Evolutionary conservation across 163 green algal species (phyloP), one percentile per base, ranked within the genome.

Genomic region (Coccomyxa subellipsoidea): DNA sequence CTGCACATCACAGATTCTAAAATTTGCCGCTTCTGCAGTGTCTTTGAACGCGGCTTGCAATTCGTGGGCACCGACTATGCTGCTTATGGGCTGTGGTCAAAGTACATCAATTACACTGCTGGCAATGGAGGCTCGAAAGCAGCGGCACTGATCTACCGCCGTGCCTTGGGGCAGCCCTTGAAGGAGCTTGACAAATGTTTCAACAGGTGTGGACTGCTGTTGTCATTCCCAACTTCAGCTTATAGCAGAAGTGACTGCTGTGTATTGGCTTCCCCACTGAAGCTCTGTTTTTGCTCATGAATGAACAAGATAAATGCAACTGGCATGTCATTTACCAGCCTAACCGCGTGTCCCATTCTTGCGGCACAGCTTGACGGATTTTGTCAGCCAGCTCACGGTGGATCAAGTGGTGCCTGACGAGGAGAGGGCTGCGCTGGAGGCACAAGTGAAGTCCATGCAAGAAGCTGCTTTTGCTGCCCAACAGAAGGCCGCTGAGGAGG

Each of bases 81-180:
- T n/a, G 82, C 88, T 8, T 87, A 93, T 81, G 79, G 54, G 15
- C 78, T 97, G 69, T 97, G 93, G 94, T 89, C 96, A 84, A 93
- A 94, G 88, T 94, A 92, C 80, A 53, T 96, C 0, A 66, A 85
- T 5, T 94, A 89, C 78, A 47, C 54, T 40, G 27, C 27, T 9
- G 21, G 35, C 0, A 10, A 39, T 8, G 32, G 32, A 18, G 92
- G 93, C 85, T 39, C 85, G 54, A 80, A 80, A 53, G 75, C 89
- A 25, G 86, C 95, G 1, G 88, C 88, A 2, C 69, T 81, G 7
- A 76, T 96, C 21, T 96, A 96, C 85, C 82, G 35, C 0, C 81
- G 91, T 7, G 78, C 94, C 29, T 85, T 97, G 54, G 69, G 54
- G 7, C 90, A 86, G 40, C 93, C 93, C 0, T 54, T 95, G 23